Conservation (phyloP, 768 basidiomycete species). For the Macrolepiota albuminosa region DNA sequence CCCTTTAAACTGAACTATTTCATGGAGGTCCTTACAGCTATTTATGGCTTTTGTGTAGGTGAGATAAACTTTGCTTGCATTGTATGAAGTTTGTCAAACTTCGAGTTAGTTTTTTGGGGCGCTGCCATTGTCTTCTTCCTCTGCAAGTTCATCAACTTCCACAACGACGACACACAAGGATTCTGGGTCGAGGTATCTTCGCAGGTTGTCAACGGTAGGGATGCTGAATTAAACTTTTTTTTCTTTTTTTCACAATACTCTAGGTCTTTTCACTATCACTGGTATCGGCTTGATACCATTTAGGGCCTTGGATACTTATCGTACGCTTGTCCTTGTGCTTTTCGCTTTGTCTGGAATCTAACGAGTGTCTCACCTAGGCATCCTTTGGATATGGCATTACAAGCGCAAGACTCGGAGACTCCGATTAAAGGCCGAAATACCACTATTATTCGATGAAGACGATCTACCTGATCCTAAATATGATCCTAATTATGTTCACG, state of each 20-base stretch:
- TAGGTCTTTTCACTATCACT: conserved; percentile 75
- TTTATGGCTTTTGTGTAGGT: conserved; percentile 78
- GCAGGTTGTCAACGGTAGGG: conserved; percentile 69
- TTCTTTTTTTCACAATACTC: background rate
- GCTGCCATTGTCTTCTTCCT: conserved; percentile 77
- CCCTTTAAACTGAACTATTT: background rate
- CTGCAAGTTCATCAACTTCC: conserved; percentile 61
- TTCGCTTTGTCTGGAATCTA: background rate
- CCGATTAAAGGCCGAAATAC: conserved; percentile 59
- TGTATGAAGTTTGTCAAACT: background rate
- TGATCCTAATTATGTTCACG: conserved; percentile 67
- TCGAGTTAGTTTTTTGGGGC: conserved; percentile 71
- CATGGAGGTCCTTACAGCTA: conserved; percentile 51
- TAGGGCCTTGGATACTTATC: conserved; percentile 70
- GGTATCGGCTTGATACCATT: conserved; percentile 79
- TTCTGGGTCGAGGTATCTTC: conserved; percentile 80
- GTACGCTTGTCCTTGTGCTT: conserved; percentile 32
- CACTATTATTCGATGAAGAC: conserved; percentile 66
- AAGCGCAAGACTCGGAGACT: conserved; percentile 56
- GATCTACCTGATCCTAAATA: conserved; percentile 77
- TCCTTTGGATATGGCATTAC: conserved; percentile 70
- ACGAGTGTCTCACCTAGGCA: conserved; percentile 37
- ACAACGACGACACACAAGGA: conserved; percentile 63
- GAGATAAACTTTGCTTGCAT: conserved; percentile 14
- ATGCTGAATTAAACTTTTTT: background rate